Base-by-base conservation (phyloP, 2,329 filamentous ascomycete species). In the Macroventuria anomochaeta region DNA sequence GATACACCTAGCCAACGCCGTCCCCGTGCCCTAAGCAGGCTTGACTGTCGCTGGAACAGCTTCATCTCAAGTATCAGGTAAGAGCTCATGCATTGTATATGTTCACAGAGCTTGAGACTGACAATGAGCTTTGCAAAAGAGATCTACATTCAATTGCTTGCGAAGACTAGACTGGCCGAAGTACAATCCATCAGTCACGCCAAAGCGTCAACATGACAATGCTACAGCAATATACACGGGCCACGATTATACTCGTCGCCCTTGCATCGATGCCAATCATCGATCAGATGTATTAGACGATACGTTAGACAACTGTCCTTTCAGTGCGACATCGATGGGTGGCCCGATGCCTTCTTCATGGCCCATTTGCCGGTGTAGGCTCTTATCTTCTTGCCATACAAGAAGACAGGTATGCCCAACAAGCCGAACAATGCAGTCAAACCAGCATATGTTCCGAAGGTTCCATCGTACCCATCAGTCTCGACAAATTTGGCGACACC, bases 401-500 rank as follows among this genome's bases (percentile, higher is more conserved):
- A 40, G 55, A 64, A 73, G 3, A 73, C 55, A 0, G 62, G 58
- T 25, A 73, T 62, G 10, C 68, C 70, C 5, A 74, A 18, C 20
- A 68, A 41, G 3, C 69, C 71, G 21, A 72, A 62, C 3, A 64
- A 29, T 1, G 62, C 71, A 8, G 69, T 72, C 15, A 73, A 42
- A 13, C 64, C 69, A 17, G 61, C 68, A 51, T 71, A 72, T 3
- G 64, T 61, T 2, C 64, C 65, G 17, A 74, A 72, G 0, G 71
- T 63, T 4, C 72, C 69, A 42, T 72, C 66, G 20, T 74, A 73
- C 1, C 71, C 71, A 42, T 53, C 44, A 21, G 56, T 64, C 8
- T 68, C 65, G 13, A 74, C 70, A 49, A 73, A 72, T 10, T 63
- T 62, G 10, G 61, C 66, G 13, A 73, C 74, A 10, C 76, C 75